Base-by-base conservation (phyloP, 2,329 filamentous ascomycete genomes). In the Thelonectria olida region DNA sequence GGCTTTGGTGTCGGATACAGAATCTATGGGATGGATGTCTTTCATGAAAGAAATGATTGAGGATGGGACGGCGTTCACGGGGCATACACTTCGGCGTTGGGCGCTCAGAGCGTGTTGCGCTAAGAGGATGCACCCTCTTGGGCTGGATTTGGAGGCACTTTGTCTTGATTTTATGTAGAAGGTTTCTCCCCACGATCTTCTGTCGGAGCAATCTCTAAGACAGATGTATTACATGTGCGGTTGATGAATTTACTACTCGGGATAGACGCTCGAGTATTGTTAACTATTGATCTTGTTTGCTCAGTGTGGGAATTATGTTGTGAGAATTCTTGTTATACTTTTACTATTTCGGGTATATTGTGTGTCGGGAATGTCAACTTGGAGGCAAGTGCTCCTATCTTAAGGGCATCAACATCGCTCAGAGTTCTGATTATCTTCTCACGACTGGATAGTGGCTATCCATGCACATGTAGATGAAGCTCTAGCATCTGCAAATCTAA, bases 11-110 rank as follows among this genome's bases (percentile, higher is more conserved):
- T 39, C 20, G 23, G 28, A 10, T 58, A 34, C 27, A 48, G 31
- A 31, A 45, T 41, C 13, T 19, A n/a, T 41, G 44, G 54, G 53
- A 67, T 62, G 54, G 53, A 67, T 62, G 55, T 62, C 59, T 56
- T 45, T 66, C 53, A 74, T 66, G 70, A 74, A 61, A 61, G 62
- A 66, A 63, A 74, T 58, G 72, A 73, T 56, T 61, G 61, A 67
- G 61, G 70, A 62, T 42, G 58, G 59, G 63, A 59, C 51, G 70
- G 70, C 70, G 70, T 72, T 72, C 45, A 53, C 52, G 61, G 58
- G 55, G 22, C 13, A 72, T 72, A 62, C 47, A 66, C 13, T 63
- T 58, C 47, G 70, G 70, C 68, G 70, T 71, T 72, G 64, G 68
- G 63, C 62, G 67, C 63, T 72, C 61, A 67, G 63, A 57, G 66